Evolutionary conservation across 2,329 filamentous ascomycete genomes (phyloP).

Genomic region (Phialophora chinensis): DNA sequence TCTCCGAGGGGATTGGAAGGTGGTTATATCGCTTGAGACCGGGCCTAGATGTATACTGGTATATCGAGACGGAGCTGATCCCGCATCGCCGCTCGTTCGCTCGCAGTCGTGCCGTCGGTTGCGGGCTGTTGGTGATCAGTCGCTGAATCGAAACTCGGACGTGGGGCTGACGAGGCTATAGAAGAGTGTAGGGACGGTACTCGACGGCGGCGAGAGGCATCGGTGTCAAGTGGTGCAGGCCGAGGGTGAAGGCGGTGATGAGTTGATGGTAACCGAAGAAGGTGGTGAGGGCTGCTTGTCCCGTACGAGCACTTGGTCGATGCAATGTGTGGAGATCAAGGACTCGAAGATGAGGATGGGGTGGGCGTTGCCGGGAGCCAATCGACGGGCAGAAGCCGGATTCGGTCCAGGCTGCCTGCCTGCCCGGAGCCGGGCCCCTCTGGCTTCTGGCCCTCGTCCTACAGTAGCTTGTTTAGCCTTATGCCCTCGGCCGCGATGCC

Average conservation of each 20-base stretch:
- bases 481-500: constrained; percentile 7
- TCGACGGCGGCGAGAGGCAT: background rate
- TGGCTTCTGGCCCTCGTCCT: background rate
- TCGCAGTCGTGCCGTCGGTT: constrained; percentile 2
- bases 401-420: background rate
- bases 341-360: background rate
- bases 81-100: constrained; percentile 20
- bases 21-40: background rate
- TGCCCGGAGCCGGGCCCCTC: background rate
- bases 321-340: constrained; percentile 16
- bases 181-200: background rate
- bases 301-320: constrained; percentile 1
- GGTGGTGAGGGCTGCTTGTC: constrained; percentile 7
- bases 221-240: background rate
- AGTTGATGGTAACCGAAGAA: constrained; percentile 6
- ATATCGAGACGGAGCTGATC: constrained; percentile 9
- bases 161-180: background rate
- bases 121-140: background rate
- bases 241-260: background rate
- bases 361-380: background rate
- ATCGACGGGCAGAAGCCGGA: background rate
- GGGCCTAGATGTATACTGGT: constrained; percentile 8
- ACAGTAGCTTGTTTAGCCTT: constrained; percentile 12
- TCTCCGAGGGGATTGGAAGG: background rate
- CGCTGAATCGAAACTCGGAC: constrained; percentile 2